A percentile compares a stretch with the other conserved stretches of the same genome.
These are phyloP conservation scores for Taxawa tesnikishii DNA, from an alignment of 2,329 filamentous ascomycete genomes.

Conservation along the genomic window DNA sequence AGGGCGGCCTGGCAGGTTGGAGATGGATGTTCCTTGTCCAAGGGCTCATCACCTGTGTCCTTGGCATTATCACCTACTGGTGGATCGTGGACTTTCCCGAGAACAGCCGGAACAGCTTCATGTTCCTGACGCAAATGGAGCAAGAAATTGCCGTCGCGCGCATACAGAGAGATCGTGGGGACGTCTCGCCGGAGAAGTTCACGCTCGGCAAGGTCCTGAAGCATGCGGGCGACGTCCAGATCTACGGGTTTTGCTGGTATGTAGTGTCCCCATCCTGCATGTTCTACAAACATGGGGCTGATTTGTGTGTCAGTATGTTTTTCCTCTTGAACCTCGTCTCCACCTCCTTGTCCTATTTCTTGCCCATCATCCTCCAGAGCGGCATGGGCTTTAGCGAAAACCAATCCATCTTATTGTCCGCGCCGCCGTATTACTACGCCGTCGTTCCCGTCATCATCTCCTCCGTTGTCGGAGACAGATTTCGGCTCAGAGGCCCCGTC, in stretches of 20 bases:
- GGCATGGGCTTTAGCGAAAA: constrained; percentile 20
- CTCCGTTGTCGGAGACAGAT: constrained; percentile 18
- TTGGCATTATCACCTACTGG: constrained; percentile 28
- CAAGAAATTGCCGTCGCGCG: constrained; percentile 36
- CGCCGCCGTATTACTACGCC: constrained; percentile 17
- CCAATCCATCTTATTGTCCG: constrained; percentile 19
- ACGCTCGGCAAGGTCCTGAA: constrained; percentile 36
- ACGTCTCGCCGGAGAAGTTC: constrained; percentile 35
- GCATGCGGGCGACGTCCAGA: constrained; percentile 34
- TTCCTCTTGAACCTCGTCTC: constrained; percentile 48
- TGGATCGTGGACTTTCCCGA: constrained; percentile 33
- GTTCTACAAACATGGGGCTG: too few relatives aligned
- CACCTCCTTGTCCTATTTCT: constrained; percentile 23
- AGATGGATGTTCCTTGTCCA: constrained; percentile 31
- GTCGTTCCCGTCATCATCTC: constrained; percentile 20
- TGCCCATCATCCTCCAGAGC: constrained; percentile 23
- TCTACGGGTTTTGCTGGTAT: constrained; percentile 44
- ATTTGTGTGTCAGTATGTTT: constrained; percentile 39
- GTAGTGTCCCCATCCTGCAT: too few relatives aligned
- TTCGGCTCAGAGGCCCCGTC: constrained; percentile 20
- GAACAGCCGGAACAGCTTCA: constrained; percentile 14
- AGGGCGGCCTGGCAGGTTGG: constrained; percentile 30
- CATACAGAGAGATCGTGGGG: constrained; percentile 40
- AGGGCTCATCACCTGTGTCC: constrained; percentile 25
- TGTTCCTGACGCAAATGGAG: constrained; percentile 34